phyloP scores from a whole-genome alignment of 306 rosid species.

The Dicorynia guianensis region DNA sequence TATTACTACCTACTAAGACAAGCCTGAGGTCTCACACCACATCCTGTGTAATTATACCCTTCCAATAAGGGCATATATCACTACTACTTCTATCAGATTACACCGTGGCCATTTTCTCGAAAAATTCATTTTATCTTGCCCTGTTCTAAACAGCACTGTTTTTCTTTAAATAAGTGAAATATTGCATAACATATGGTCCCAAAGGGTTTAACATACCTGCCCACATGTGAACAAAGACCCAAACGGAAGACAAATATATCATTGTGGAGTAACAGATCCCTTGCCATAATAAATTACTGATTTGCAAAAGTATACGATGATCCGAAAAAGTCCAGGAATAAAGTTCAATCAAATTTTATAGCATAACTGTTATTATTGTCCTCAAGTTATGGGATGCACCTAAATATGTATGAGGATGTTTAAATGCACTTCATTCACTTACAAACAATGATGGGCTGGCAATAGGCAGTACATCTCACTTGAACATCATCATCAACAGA shows the following conservation, averaged over 20 bases:
- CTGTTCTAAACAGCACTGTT: slow-evolving; percentile 4
- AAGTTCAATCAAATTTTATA: slow-evolving; percentile 9
- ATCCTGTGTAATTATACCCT: slow-evolving; percentile 1
- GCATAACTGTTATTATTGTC: slow-evolving; percentile 2
- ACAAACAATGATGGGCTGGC: slow-evolving; percentile 25
- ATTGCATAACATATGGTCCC: not conserved
- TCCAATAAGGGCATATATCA: not conserved
- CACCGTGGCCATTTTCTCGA: not conserved
- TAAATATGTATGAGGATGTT: not conserved
- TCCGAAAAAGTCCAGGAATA: not conserved
- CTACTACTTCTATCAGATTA: not conserved
- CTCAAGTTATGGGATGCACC: not conserved
- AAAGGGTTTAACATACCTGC: not conserved
- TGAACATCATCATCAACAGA: slow-evolving; percentile 27
- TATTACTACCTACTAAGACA: not conserved
- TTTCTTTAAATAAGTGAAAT: not conserved
- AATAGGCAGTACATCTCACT: slow-evolving; percentile 14
- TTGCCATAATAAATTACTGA: not conserved
- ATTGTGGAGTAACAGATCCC: slow-evolving; percentile 9
- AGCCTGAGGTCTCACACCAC: not conserved
- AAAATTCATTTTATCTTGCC: not conserved
- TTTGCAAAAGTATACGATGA: slow-evolving; percentile 20
- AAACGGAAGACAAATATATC: slow-evolving; percentile 13
- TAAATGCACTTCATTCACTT: slow-evolving; percentile 16
- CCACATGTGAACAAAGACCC: slow-evolving; percentile 7